Conservation (phyloP, 306 rosid species). For the Hippophae tibetana region DNA sequence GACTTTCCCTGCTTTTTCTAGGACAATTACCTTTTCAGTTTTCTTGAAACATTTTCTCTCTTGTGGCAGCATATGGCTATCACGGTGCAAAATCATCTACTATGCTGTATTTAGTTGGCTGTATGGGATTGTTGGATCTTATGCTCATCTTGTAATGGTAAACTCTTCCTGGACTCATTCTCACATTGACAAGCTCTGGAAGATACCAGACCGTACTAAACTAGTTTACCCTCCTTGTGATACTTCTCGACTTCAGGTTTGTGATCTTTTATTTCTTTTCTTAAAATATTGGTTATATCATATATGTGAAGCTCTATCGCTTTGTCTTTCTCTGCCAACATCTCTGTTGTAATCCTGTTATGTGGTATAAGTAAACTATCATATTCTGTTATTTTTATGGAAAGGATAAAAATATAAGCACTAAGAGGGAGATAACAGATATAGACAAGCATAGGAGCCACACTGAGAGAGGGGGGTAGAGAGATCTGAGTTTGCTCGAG, state of each 20-base stretch:
- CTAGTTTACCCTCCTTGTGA: conserved; percentile 94
- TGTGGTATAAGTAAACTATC: no score
- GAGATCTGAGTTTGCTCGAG: no score
- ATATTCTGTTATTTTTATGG: no score
- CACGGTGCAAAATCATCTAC: conserved; percentile 62
- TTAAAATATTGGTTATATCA: background rate
- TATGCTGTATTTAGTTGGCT: conserved; percentile 69
- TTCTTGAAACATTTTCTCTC: conserved; percentile 13
- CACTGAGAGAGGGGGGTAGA: no score
- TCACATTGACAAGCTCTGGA: conserved; percentile 80
- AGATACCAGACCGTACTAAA: conserved; percentile 54
- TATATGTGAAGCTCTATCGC: background rate
- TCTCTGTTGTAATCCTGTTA: no score
- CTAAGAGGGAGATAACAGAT: no score
- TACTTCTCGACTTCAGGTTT: conserved; percentile 87
- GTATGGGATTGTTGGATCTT: conserved; percentile 76
- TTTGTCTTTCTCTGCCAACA: no score
- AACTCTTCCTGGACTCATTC: conserved; percentile 93
- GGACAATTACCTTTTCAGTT: conserved; percentile 1
- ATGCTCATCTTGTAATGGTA: conserved; percentile 90
- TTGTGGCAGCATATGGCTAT: conserved; percentile 70
- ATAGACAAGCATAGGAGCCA: no score
- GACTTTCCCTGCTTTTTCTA: no score
- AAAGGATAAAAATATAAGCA: no score
- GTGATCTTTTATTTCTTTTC: conserved; percentile 14